Base-by-base conservation (phyloP, 805 yeast genomes). In the Pichia nanzhaoensis region DNA sequence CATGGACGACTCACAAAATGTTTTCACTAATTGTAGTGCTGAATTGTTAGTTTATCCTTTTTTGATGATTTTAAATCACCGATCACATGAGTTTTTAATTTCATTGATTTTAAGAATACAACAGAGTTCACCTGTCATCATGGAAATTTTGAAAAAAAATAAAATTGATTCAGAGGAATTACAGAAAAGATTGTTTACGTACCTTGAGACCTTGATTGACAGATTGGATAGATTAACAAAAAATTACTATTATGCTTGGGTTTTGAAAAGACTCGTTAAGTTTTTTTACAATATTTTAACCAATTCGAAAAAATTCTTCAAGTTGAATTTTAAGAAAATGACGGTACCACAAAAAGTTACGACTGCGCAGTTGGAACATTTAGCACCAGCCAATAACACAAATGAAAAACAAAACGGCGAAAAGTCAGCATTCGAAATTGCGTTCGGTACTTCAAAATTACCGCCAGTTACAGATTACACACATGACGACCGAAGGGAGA, bases 51-150 rank as follows among this genome's bases (percentile, higher is more conserved):
- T 74, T 13, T 66, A 74, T 20, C 82, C 81, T 12, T 68, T 66
- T 50, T 63, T 77, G 55, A 56, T 77, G 55, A 69, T 75, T 41
- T 64, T 74, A 33, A 78, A 79, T 47, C 80, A 77, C 51, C 65
- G 82, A 51, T 72, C 81, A 5, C 68, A 74, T 54, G 80, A 77
- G 51, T 77, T 77, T 52, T 65, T 77, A 60, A 76, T 77, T n/a
- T 75, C 80, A 36, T 56, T 77, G 52, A 70, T 77, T 21, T 53
- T 77, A 42, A 66, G 82, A 55, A 65, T 66, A 42, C 69, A 66
- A 43, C 69, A 65, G 46, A 58, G 54, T 39, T 63, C 67, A 4
- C 67, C 68, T 1, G 45, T 65, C 1, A 53, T 63, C 16, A 53
- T 57, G 48, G 68, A 64, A 37, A 63, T 65, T 37, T 50, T 66